phyloP scores from a whole-genome alignment of 1,139 yeast genomes.

The Zygosaccharomyces pseudobailii region DNA sequence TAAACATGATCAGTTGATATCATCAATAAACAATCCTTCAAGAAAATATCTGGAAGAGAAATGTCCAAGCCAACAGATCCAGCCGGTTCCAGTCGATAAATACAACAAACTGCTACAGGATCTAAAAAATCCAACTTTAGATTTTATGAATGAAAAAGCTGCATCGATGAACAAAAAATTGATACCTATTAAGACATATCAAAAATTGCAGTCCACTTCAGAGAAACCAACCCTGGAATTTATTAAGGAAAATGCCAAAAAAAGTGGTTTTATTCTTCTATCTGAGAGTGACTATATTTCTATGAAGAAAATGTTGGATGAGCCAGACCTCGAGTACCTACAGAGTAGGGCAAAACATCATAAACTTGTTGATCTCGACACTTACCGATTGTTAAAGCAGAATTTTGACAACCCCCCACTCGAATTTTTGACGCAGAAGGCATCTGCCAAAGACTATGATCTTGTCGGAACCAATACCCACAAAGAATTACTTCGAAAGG shows the following conservation, averaged over 20 bases:
- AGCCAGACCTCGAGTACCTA: slow-evolving; percentile 5
- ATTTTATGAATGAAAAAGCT: slow-evolving; percentile 12
- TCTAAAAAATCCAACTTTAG: slow-evolving; percentile 23
- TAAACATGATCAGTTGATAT: slow-evolving; percentile 4
- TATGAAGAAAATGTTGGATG: not conserved
- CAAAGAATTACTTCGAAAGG: slow-evolving; percentile 17
- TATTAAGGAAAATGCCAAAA: slow-evolving; percentile 10
- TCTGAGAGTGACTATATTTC: slow-evolving; percentile 26
- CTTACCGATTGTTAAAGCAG: slow-evolving; percentile 20
- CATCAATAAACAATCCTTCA: slow-evolving; percentile 22
- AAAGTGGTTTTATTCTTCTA: slow-evolving; percentile 33
- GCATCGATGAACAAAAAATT: slow-evolving; percentile 2
- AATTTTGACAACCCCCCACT: slow-evolving; percentile 18
- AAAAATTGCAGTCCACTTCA: slow-evolving; percentile 16
- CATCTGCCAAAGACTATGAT: slow-evolving; percentile 27
- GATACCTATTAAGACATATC: slow-evolving; percentile 13
- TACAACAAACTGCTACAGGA: slow-evolving; percentile 16
- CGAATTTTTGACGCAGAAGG: slow-evolving; percentile 28
- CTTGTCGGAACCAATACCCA: slow-evolving; percentile 35
- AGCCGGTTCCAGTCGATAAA: slow-evolving; percentile 5
- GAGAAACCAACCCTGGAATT: slow-evolving; percentile 19
- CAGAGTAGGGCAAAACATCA: slow-evolving; percentile 3
- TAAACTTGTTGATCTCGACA: slow-evolving; percentile 11
- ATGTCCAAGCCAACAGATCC: slow-evolving; percentile 23
- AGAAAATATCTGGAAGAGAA: slow-evolving; percentile 33